Conservation (phyloP, 352 stramenopile genomes). For the Pythium biforme region DNA sequence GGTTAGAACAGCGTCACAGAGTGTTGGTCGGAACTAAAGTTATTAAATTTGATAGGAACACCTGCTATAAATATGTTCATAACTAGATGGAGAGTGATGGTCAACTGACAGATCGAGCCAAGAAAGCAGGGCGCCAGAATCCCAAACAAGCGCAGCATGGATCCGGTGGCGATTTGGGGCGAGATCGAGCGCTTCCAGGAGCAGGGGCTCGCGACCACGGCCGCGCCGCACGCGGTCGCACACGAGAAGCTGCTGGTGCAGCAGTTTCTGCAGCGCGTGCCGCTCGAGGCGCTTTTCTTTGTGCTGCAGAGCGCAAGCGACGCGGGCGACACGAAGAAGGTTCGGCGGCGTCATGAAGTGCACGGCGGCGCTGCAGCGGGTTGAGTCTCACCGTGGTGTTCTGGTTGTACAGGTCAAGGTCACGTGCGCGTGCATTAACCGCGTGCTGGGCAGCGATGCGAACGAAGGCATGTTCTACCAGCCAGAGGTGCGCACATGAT, state of each 20-base stretch:
- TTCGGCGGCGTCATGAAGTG: no score
- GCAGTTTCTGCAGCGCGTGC: conserved; percentile 65
- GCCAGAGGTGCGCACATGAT: conserved; percentile 40
- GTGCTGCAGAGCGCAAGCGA: conserved; percentile 82
- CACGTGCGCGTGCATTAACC: conserved; percentile 76
- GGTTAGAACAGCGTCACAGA: neutral
- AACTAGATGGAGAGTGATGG: conserved; percentile 16
- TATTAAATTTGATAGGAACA: neutral
- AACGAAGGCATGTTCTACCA: conserved; percentile 72
- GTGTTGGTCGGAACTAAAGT: neutral
- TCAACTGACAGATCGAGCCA: conserved; percentile 6
- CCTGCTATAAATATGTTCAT: neutral
- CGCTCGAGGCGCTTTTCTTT: conserved; percentile 61
- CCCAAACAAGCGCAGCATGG: conserved; percentile 13
- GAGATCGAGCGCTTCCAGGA: conserved; percentile 69
- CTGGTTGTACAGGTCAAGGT: conserved; percentile 74
- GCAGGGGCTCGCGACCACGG: conserved; percentile 51
- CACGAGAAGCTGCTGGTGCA: conserved; percentile 57
- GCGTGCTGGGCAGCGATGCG: conserved; percentile 54
- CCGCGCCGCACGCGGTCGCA: conserved; percentile 33
- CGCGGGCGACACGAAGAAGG: conserved; percentile 53
- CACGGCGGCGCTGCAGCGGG: no score
- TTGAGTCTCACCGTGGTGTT: no score
- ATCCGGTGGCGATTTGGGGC: conserved; percentile 35
- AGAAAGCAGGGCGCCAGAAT: neutral